Evolutionary conservation across 768 basidiomycete genomes (phyloP).

Genomic region (Artomyces pyxidatus): DNA sequence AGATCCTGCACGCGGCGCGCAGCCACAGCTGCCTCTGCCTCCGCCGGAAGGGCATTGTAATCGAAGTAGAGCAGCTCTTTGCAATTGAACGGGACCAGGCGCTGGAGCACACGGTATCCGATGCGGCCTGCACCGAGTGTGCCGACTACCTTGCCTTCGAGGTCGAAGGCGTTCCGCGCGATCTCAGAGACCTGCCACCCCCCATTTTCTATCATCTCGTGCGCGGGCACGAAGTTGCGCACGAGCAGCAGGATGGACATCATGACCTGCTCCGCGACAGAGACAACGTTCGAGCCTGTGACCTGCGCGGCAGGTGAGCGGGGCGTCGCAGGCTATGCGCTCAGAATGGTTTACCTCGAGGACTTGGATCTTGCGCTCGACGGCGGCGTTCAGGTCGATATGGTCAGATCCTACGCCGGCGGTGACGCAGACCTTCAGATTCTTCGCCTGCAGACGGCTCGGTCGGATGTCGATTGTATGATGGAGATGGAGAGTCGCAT

Average conservation of each 20-base stretch:
- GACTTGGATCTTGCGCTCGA: conserved; percentile 66
- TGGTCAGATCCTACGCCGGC: conserved; percentile 83
- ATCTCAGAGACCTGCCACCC: conserved; percentile 34
- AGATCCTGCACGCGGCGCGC: conserved; percentile 33
- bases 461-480: neutral
- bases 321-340: conserved; percentile 36
- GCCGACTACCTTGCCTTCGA: conserved; percentile 39
- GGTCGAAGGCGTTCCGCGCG: conserved; percentile 34
- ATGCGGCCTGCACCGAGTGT: conserved; percentile 37
- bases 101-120: conserved; percentile 31
- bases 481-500: too few species aligned
- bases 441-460: conserved; percentile 46
- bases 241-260: conserved; percentile 37
- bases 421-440: conserved; percentile 78
- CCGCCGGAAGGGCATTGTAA: conserved; percentile 24
- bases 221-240: conserved; percentile 33
- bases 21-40: conserved; percentile 24
- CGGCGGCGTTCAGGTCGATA: conserved; percentile 79
- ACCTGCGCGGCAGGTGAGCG: conserved; percentile 22
- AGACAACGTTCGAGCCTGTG: conserved; percentile 36
- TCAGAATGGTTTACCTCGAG: conserved; percentile 45
- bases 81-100: conserved; percentile 32
- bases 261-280: conserved; percentile 35
- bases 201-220: conserved; percentile 29
- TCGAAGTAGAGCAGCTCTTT: conserved; percentile 40